Evolutionary conservation across 116 monocot genomes (phyloP), one percentile per base, ranked within the genome.

Genomic region (Posidonia oceanica): DNA sequence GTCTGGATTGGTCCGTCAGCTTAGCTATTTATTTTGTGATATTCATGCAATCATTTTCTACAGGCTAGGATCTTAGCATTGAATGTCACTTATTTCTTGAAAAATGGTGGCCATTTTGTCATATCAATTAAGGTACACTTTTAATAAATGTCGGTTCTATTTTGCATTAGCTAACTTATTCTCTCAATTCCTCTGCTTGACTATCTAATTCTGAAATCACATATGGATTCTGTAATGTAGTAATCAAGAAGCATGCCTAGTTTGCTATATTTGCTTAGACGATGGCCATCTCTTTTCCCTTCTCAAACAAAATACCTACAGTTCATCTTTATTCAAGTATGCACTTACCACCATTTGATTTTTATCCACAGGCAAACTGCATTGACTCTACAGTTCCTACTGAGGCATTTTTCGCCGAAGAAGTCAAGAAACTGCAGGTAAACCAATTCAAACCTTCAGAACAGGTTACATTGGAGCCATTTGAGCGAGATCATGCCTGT

Each of bases 31-130:
- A n/a, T n/a, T n/a, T n/a, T n/a, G n/a, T n/a, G n/a, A n/a, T n/a
- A n/a, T n/a, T n/a, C n/a, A n/a, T n/a, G n/a, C n/a, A n/a, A n/a
- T n/a, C n/a, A n/a, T 58, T 54, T 41, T 5, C 22, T 76, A 37
- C 83, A 90, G 94, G 94, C 94, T 8, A 88, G 95, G 74, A 95
- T 91, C 15, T 77, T 95, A 68, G 95, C 86, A 4, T 76, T 95
- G 14, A 95, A 95, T 72, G 95, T 86, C 7, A 88, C 95, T 0
- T 95, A 81, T 52, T 95, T 91, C 67, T 72, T 91, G 74, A 91
- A 88, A 76, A 91, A 88, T 68, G 95, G 83, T 38, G 91, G 95
- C 3, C 88, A 88, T 69, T 95, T 91, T 69, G 95, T 95, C 18
- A 95, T 91, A 54, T 95, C 95, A 36, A 95, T 95, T 36, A 95